Evolutionary conservation across 495 filamentous ascomycete genomes (phyloP), one percentile per base, ranked within the genome.

Genomic region (Endocarpon pusillum): DNA sequence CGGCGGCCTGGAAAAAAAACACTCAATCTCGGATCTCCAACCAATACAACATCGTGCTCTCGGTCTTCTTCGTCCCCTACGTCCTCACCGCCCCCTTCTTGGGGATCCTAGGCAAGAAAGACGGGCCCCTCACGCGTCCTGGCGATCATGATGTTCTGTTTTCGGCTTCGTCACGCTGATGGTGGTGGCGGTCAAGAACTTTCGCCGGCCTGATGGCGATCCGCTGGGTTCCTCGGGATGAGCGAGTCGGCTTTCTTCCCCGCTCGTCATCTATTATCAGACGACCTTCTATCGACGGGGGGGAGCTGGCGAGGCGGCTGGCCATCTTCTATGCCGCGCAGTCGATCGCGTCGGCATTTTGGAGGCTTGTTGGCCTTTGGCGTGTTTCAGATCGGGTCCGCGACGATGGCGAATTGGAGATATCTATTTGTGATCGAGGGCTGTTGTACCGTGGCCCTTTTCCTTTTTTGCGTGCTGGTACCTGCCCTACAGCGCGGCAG

Each of bases 401-500:
- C 60, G 19, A 37, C 47, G 17, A 43, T 80, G 20, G 39, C 57
- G 2, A 54, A 62, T 14, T 87, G 81, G 81, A 61, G 73, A 2
- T 84, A 81, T 48, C 67, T 85, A 5, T 87, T 87, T 48, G 54
- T 85, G 32, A 73, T 85, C 21, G 79, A 87, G 40, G 81, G 81
- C 3, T 38, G 53, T 5, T 60, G 61, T 39, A 81, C 79, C 0
- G 58, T 79, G 3, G 56, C 73, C 6, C 44, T 71, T 37, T 73
- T 85, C 40, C 6, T 44, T 71, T 37, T 73, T 85, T 39, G 73
- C 71, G n/a, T 75, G 63, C 42, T 75, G 64, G 51, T 84, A 79
- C 41, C 64, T 87, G 3, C 81, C 81, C 0, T 52, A 53, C 21
- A 75, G 66, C 16, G 74, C 75, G 1, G 53, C 69, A 16, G 59